Percentiles rank a stretch among this genome's conserved stretches.
Evolutionary conservation across 495 filamentous ascomycete species (phyloP).

Genomic region (Annulohypoxylon bovei): DNA sequence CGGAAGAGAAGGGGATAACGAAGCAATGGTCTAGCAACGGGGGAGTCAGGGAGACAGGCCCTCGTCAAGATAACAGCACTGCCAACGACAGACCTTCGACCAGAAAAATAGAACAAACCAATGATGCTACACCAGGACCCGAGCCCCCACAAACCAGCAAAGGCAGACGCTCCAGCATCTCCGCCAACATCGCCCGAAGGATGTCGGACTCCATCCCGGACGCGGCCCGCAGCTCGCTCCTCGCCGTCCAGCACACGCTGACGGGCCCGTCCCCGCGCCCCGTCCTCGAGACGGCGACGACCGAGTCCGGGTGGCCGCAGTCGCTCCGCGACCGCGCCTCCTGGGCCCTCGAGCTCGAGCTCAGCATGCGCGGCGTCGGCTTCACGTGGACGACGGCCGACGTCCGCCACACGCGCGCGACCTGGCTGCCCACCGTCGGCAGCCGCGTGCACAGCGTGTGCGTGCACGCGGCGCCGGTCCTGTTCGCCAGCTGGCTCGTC

Average conservation of each 20-base stretch:
- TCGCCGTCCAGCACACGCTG: constrained; percentile 19
- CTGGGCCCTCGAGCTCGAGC: constrained; percentile 36
- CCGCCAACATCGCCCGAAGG: constrained; percentile 6
- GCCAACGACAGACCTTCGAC: background rate
- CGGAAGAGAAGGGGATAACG: background rate
- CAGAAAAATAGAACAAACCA: background rate
- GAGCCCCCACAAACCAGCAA: background rate
- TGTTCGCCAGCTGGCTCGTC: constrained; percentile 12
- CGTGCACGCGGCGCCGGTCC: constrained; percentile 3
- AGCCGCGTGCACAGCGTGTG: constrained; percentile 29
- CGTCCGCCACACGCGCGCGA: constrained; percentile 36
- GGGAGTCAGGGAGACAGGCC: constrained; percentile 18
- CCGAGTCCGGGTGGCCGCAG: constrained; percentile 27
- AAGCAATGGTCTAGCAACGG: constrained; percentile 27
- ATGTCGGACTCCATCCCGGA: constrained; percentile 21
- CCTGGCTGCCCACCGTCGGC: constrained; percentile 24
- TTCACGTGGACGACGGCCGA: constrained; percentile 37
- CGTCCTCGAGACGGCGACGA: constrained; percentile 26
- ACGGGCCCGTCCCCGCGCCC: constrained; percentile 20
- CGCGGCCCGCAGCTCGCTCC: constrained; percentile 14
- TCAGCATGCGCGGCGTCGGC: constrained; percentile 37
- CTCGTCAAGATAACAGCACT: background rate
- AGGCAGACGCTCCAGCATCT: constrained; percentile 10
- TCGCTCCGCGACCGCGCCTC: constrained; percentile 27
- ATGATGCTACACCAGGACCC: background rate